Conservation (phyloP, 345 rosid genomes). For the Camelina laxa region DNA sequence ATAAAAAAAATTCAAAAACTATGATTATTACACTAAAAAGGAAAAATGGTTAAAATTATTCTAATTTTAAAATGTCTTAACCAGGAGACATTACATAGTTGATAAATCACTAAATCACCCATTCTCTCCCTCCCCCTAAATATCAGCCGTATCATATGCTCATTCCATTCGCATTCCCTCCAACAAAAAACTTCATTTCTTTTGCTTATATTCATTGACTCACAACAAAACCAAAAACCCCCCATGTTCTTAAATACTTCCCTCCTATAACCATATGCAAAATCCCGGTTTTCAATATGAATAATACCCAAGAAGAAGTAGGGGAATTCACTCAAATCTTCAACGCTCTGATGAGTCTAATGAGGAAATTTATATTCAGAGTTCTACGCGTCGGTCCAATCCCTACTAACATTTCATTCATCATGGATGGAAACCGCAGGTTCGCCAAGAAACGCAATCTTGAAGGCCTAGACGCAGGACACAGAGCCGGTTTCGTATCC, state of each 20-base stretch:
- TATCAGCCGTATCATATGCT: slow-evolving; percentile 36
- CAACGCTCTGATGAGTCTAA: slow-evolving; percentile 12
- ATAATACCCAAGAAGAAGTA: slow-evolving; percentile 20
- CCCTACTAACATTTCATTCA: slow-evolving; percentile 44
- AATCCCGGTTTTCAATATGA: slow-evolving; percentile 6
- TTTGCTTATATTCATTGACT: slow-evolving; percentile 25
- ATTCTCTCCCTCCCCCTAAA: slow-evolving; percentile 15
- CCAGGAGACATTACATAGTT: background rate
- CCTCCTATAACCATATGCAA: background rate
- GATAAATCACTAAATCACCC: slow-evolving; percentile 23
- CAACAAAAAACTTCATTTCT: background rate
- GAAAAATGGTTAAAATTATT: too few relatives aligned
- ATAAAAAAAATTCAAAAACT: too few relatives aligned
- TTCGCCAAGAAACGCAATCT: slow-evolving; percentile 42
- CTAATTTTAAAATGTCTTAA: too few relatives aligned
- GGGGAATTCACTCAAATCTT: slow-evolving; percentile 24
- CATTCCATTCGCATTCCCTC: slow-evolving; percentile 44
- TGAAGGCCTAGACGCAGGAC: slow-evolving; percentile 40
- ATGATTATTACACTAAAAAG: too few relatives aligned
- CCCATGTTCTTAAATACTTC: background rate
- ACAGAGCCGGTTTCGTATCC: slow-evolving; percentile 50
- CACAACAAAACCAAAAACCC: slow-evolving; percentile 1
- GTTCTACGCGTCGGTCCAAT: slow-evolving; percentile 40
- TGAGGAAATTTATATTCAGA: slow-evolving; percentile 31
- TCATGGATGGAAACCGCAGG: slow-evolving; percentile 47